Base-by-base conservation (phyloP, 2,329 filamentous ascomycete genomes). In the Sphaerulina populicola region DNA sequence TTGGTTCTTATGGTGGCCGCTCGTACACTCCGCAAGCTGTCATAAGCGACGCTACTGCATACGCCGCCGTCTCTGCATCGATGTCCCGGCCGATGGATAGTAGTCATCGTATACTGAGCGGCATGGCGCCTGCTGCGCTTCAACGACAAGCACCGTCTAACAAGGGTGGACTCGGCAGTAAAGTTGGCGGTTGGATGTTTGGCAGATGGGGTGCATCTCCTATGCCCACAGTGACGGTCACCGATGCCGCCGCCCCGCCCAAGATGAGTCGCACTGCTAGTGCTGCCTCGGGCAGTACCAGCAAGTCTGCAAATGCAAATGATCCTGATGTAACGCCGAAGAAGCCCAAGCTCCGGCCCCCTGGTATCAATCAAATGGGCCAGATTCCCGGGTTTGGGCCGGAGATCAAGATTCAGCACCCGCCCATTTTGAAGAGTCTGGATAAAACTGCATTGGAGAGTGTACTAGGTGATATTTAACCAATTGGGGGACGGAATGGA, bases 321-420 rank as follows among this genome's bases (percentile, higher is more conserved):
- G 50, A 64, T 61, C 50, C 62, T 12, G 62, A 68, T 33, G 64
- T 63, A 31, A 66, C 67, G 21, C 64, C 70, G 9, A 63, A 66
- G 52, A 69, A 57, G 9, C 47, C 70, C 31, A 72, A 64, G 51
- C 49, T 72, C 39, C 75, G 86, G 39, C 69, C 78, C 4, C 79
- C 85, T 1, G 87, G 87, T 0, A 88, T 93, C 64, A 93, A 93
- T 62, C 87, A 91, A 64, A 76, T 79, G 1, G 87, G 87, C 0
- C 76, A 80, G 0, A 83, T 93, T 39, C 80, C 85, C 0, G 86
- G 87, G 0, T 85, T 91, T 57, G 74, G 80, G 69, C 62, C 78
- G 69, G 67, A 78, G 67, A 62, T 78, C 69, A 66, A 73, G 67
- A 33, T 78, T 1, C 77, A 79, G 2, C 55, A 59, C 49, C 74